These are phyloP conservation scores for Cyclotella sp. DNA, from an alignment of 108 stramenopile species.

Conservation along the genomic window DNA sequence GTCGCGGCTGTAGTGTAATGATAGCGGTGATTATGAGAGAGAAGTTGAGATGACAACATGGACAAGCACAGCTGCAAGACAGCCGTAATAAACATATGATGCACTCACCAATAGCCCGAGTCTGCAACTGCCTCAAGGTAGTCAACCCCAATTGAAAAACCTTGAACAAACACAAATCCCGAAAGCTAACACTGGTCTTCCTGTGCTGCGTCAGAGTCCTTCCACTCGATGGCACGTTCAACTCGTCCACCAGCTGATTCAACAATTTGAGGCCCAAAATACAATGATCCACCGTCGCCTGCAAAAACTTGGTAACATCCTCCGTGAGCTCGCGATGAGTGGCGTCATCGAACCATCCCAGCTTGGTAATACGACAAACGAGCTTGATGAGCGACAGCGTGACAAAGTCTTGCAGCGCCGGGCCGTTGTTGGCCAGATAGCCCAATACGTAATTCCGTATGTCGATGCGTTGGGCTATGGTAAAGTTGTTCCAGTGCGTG, in stretches of 20 bases:
- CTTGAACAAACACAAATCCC: slow-evolving; percentile 92
- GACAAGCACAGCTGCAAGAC: background rate
- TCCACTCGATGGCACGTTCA: slow-evolving; percentile 93
- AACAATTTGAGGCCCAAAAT: slow-evolving; percentile 95
- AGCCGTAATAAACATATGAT: background rate
- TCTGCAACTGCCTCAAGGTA: slow-evolving; percentile 92
- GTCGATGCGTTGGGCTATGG: slow-evolving; percentile 91
- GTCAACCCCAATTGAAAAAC: slow-evolving; percentile 94
- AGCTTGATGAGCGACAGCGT: slow-evolving; percentile 88
- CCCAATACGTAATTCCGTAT: slow-evolving; percentile 96
- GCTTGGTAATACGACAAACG: slow-evolving; percentile 97
- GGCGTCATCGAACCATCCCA: slow-evolving; percentile 97
- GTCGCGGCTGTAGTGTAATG: slow-evolving; percentile 56
- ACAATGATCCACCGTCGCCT: slow-evolving; percentile 95
- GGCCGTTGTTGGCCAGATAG: slow-evolving; percentile 95
- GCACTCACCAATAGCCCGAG: slow-evolving; percentile 78
- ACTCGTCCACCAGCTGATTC: slow-evolving; percentile 95
- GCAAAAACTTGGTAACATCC: slow-evolving; percentile 95
- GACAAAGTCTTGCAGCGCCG: slow-evolving; percentile 90
- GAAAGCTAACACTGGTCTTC: slow-evolving; percentile 96
- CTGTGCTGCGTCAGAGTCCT: slow-evolving; percentile 96
- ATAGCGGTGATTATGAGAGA: background rate
- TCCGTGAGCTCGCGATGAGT: slow-evolving; percentile 93
- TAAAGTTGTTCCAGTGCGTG: slow-evolving; percentile 96
- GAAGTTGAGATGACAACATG: background rate